Base-by-base conservation (phyloP, 1,139 yeast species). In the Kurtzmaniella quercitrusa region DNA sequence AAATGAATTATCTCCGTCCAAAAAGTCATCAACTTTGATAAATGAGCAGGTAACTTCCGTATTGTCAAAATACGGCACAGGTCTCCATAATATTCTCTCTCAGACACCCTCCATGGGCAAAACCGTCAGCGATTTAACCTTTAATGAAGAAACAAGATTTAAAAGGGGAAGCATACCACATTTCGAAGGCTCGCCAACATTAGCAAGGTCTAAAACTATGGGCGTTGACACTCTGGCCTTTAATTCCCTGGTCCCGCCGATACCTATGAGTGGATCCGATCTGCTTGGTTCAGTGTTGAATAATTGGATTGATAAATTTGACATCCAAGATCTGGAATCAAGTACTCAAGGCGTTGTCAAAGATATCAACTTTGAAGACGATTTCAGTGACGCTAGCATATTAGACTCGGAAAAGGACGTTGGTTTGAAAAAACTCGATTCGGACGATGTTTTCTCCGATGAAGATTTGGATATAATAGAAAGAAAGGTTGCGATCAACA, bases 61-160 rank as follows among this genome's bases (percentile, higher is more conserved):
- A 46, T 54, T 71, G n/a, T 49, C 56, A n/a, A 70, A 68, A 46
- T 70, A 69, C 50, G 75, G 75, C 1, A 53, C 62, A 18, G 65
- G 61, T 15, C 59, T 63, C 42, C 54, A 57, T 25, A 62, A 63
- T 45, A 57, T 61, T 8, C 40, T 50, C 31, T 50, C 60, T 2
- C 63, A 59, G 39, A 58, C 65, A 2, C 66, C 68, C 0, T 47
- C 47, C 2, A 45, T 60, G 17, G 51, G 48, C 23, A 53, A 67
- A 42, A 58, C 68, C 3, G 50, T 43, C 14, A 67, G 73, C 3
- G 73, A 67, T 44, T 41, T 60, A 2, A 52, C 57, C 1, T 53
- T 55, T 3, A 37, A 52, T 8, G 52, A 51, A 33, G 19, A 17
- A 12, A 34, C 17, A 17, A 47, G 46, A 31, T 45, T 44, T 15